Percentiles rank a stretch among this genome's conserved stretches.
Evolutionary conservation across 139 green algal genomes (phyloP).

Genomic region (Chlorokybus atmophyticus): DNA sequence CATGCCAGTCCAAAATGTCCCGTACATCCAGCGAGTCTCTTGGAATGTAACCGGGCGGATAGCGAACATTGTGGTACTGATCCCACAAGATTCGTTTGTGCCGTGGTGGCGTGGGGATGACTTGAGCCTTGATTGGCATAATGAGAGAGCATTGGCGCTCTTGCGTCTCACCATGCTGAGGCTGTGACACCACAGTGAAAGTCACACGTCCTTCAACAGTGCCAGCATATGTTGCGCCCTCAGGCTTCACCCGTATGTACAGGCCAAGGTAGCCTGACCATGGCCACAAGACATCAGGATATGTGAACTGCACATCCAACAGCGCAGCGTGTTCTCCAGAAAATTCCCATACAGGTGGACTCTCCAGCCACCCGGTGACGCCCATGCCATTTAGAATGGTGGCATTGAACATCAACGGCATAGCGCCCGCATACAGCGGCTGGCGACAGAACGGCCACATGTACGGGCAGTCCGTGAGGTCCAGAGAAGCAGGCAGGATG

Average conservation of each 20-base stretch:
- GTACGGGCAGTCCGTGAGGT: constrained; percentile 88
- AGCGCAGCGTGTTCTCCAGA: constrained; percentile 9
- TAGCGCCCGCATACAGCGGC: constrained; percentile 28
- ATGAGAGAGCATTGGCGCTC: constrained; percentile 28
- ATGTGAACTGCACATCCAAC: constrained; percentile 75
- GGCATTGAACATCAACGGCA: constrained; percentile 88
- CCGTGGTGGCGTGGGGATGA: constrained; percentile 34
- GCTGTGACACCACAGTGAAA: constrained; percentile 61
- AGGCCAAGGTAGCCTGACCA: constrained; percentile 87
- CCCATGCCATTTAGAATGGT: constrained; percentile 94
- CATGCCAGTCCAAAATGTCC: constrained; percentile 98
- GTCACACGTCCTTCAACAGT: constrained; percentile 27
- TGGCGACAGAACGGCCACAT: constrained; percentile 82
- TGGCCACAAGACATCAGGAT: constrained; percentile 73
- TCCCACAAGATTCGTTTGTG: constrained; percentile 79
- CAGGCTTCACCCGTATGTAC: constrained; percentile 56
- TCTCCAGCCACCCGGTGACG: constrained; percentile 52
- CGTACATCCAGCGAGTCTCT: constrained; percentile 66
- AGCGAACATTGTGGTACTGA: constrained; percentile 85
- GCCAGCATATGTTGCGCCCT: constrained; percentile 31
- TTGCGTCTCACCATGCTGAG: constrained; percentile 26
- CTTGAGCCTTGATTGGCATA: constrained; percentile 42
- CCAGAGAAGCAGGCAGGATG: constrained; percentile 55
- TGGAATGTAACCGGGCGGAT: constrained; percentile 89
- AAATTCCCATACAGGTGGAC: constrained; percentile 15